Evolutionary conservation across 2,329 filamentous ascomycete genomes (phyloP).

Genomic region (Nothophoma quercina): DNA sequence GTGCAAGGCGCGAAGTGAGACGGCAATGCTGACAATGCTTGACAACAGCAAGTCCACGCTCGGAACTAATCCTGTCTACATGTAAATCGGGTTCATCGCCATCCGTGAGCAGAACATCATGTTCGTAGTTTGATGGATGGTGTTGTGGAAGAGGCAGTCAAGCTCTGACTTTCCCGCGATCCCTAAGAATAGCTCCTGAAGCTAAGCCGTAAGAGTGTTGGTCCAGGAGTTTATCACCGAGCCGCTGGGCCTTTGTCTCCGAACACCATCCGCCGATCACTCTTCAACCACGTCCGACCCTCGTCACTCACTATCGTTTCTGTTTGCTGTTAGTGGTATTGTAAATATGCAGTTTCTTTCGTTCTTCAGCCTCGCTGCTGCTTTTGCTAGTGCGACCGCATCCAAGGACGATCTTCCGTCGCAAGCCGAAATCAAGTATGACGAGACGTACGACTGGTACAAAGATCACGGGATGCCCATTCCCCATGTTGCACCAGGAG

Average conservation of each 20-base stretch:
- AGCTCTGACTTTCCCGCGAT: not conserved
- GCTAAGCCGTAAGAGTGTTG: not conserved
- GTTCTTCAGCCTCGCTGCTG: conserved; percentile 16
- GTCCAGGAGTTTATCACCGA: conserved; percentile 10
- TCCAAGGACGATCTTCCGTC: conserved; percentile 1
- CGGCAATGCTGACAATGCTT: too few relatives aligned
- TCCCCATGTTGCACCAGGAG: conserved; percentile 15
- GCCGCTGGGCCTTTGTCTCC: conserved; percentile 1
- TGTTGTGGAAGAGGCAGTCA: not conserved
- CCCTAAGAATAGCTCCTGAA: not conserved
- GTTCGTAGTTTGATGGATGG: not conserved
- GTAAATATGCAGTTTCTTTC: conserved; percentile 25
- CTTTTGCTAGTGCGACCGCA: conserved; percentile 15
- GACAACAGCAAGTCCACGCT: not conserved
- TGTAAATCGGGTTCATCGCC: not conserved
- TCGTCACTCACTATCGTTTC: conserved; percentile 17
- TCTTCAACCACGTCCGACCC: conserved; percentile 6
- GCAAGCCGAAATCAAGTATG: conserved; percentile 16
- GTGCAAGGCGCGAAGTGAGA: too few relatives aligned
- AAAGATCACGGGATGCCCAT: conserved; percentile 1
- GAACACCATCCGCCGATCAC: conserved; percentile 4
- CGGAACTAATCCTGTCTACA: not conserved
- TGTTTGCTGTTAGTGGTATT: conserved; percentile 10
- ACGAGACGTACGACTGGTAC: conserved; percentile 24
- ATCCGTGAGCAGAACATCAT: too few relatives aligned